These are phyloP conservation scores for Salvia miltiorrhiza DNA, from an alignment of 257 asterid species.

Conservation along the genomic window DNA sequence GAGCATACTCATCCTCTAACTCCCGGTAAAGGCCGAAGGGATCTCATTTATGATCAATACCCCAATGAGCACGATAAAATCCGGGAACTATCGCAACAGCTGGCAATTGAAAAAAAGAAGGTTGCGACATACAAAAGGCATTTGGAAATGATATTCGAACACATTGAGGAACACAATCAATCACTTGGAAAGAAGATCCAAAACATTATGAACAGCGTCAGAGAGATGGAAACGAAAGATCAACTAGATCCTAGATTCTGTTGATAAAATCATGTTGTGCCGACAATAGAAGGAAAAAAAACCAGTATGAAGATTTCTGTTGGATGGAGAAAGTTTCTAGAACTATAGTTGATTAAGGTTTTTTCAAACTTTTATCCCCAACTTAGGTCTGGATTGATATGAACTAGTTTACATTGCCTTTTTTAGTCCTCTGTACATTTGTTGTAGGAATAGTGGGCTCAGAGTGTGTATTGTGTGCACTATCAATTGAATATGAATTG, in stretches of 20 bases:
- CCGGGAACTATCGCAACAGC: conserved; percentile 82
- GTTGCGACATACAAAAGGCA: conserved; percentile 84
- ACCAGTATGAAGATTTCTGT: conserved; percentile 14
- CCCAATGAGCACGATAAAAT: conserved; percentile 95
- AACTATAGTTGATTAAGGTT: conserved; percentile 21
- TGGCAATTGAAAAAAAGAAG: conserved; percentile 86
- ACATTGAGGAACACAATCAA: conserved; percentile 86
- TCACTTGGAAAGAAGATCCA: conserved; percentile 78
- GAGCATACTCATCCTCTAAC: conserved; percentile 86
- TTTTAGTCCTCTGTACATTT: conserved; percentile 34
- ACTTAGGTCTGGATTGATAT: conserved; percentile 28
- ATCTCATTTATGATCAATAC: conserved; percentile 78
- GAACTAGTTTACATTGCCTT: conserved; percentile 25
- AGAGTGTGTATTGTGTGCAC: conserved; percentile 27
- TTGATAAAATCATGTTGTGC: conserved; percentile 5
- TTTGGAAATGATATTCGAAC: conserved; percentile 86
- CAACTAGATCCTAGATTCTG: conserved; percentile 43
- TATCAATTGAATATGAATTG: conserved; percentile 25
- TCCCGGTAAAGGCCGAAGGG: conserved; percentile 92
- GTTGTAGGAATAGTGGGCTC: conserved; percentile 38
- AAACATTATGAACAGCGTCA: conserved; percentile 64
- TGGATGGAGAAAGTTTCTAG: conserved; percentile 24
- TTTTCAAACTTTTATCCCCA: background rate
- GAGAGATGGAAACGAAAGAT: conserved; percentile 70
- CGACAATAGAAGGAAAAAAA: background rate